Evolutionary conservation across 75 land plant genomes (phyloP).

Genomic region (Isoetes taiwanensis): DNA sequence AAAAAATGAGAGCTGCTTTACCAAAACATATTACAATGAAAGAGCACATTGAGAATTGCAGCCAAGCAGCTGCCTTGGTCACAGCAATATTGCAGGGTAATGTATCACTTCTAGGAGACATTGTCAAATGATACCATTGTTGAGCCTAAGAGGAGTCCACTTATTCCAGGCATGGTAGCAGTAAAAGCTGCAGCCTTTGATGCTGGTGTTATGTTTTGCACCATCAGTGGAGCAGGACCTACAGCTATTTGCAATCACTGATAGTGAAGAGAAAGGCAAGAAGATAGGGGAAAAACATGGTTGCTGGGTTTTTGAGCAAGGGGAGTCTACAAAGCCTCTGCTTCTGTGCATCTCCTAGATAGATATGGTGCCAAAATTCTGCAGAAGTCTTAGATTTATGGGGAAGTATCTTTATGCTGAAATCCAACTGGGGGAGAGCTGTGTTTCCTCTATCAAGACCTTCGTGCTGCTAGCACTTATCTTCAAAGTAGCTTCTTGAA

Average conservation of each 20-base stretch:
- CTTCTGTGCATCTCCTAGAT: conserved; percentile 49
- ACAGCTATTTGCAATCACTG: conserved; percentile 80
- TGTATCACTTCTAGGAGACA: conserved; percentile 41
- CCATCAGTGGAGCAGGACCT: conserved; percentile 95
- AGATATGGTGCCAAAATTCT: conserved; percentile 64
- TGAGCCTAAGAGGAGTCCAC: conserved; percentile 66
- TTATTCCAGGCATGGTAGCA: conserved; percentile 76
- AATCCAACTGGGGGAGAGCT: no score
- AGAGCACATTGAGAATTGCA: conserved; percentile 53
- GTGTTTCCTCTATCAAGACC: no score
- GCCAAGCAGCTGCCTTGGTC: conserved; percentile 86
- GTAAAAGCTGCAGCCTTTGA: conserved; percentile 67
- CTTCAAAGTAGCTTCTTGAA: no score
- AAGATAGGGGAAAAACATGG: conserved; percentile 69
- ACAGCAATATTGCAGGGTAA: conserved; percentile 62
- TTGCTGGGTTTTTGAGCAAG: conserved; percentile 40
- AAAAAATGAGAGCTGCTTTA: conserved; percentile 76
- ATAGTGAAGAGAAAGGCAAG: conserved; percentile 46
- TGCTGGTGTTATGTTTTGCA: conserved; percentile 80
- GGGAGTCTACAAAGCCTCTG: conserved; percentile 43
- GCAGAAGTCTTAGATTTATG: no score
- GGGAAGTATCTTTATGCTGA: no score
- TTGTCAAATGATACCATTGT: conserved; percentile 71
- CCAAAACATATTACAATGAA: conserved; percentile 50
- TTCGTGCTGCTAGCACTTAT: no score